Percentiles rank a stretch among this genome's conserved stretches.
Evolutionary conservation across 805 yeast species (phyloP).

Genomic region (Ogataea neopini): DNA sequence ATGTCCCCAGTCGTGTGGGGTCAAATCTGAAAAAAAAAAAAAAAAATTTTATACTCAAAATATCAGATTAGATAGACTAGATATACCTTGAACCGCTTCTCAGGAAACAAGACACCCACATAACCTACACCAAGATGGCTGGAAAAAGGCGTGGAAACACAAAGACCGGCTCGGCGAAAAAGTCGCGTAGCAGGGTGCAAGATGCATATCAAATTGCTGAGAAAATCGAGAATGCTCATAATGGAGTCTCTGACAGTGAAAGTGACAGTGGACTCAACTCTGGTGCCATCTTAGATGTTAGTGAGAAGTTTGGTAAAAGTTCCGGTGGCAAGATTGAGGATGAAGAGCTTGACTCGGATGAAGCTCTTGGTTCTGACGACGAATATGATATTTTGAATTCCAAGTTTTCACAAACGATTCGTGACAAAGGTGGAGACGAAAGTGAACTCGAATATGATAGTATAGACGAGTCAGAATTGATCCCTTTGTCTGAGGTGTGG

Average conservation of each 20-base stretch:
- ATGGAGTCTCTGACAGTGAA: conserved; percentile 14
- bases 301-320: conserved; percentile 31
- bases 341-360: conserved; percentile 63
- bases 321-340: conserved; percentile 37
- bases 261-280: conserved; percentile 10
- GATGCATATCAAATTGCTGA: conserved; percentile 35
- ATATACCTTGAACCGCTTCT: not conserved
- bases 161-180: conserved; percentile 1
- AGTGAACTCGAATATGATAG: conserved; percentile 69
- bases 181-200: conserved; percentile 16
- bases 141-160: conserved; percentile 1
- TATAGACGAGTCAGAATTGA: conserved; percentile 72
- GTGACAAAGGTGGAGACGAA: conserved; percentile 56
- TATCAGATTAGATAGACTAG: conserved; percentile 1
- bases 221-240: conserved; percentile 17
- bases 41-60: not conserved
- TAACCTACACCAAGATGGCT: not conserved
- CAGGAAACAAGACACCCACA: not conserved
- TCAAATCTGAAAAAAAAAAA: conserved; percentile 2
- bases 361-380: conserved; percentile 82
- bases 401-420: conserved; percentile 66
- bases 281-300: conserved; percentile 37
- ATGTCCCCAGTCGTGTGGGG: not conserved
- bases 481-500: conserved; percentile 87
- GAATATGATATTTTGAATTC: conserved; percentile 62